Percentiles rank a stretch among this genome's conserved stretches.
Evolutionary conservation across 768 basidiomycete species (phyloP).

Genomic region (Thelephora ganbajun): DNA sequence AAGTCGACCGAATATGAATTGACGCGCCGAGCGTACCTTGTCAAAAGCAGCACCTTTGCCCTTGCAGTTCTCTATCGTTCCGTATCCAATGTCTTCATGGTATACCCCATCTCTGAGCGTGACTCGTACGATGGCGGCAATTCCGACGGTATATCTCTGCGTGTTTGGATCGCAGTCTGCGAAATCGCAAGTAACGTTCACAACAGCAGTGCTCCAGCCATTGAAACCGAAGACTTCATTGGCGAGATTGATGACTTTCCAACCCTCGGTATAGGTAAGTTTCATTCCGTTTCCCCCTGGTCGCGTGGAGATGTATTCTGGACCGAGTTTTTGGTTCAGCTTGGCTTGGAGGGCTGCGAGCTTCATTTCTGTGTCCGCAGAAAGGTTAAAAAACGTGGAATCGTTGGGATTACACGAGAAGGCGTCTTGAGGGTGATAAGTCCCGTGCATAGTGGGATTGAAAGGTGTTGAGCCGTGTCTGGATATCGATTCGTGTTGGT

Average conservation of each 20-base stretch:
- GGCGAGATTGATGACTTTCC: constrained; percentile 95
- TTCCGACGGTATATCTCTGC: constrained; percentile 52
- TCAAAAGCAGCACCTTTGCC: constrained; percentile 79
- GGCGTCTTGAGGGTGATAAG: constrained; percentile 15
- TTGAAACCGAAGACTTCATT: constrained; percentile 99
- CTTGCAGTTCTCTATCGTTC: constrained; percentile 71
- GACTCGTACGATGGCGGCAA: constrained; percentile 77
- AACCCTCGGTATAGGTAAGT: constrained; percentile 90
- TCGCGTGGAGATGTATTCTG: constrained; percentile 83
- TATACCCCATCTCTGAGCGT: constrained; percentile 77
- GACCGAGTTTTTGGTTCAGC: constrained; percentile 80
- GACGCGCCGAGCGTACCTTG: constrained; percentile 47
- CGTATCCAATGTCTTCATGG: constrained; percentile 94
- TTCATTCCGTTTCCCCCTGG: constrained; percentile 80
- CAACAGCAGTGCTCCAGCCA: constrained; percentile 79
- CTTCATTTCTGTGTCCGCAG: constrained; percentile 49
- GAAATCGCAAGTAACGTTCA: constrained; percentile 65
- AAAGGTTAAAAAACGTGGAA: constrained; percentile 26
- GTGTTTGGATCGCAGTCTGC: constrained; percentile 63
- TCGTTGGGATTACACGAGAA: constrained; percentile 16
- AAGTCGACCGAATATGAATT: background rate
- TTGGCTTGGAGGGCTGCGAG: constrained; percentile 68
- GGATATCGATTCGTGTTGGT: constrained; percentile 19
- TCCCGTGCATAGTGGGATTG: constrained; percentile 44
- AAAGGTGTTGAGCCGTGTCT: constrained; percentile 49